Percentiles rank a stretch among this genome's conserved stretches.
These are phyloP conservation scores for Chaetomium sp. DNA, from an alignment of 2,329 filamentous ascomycete genomes.

Conservation along the genomic window DNA sequence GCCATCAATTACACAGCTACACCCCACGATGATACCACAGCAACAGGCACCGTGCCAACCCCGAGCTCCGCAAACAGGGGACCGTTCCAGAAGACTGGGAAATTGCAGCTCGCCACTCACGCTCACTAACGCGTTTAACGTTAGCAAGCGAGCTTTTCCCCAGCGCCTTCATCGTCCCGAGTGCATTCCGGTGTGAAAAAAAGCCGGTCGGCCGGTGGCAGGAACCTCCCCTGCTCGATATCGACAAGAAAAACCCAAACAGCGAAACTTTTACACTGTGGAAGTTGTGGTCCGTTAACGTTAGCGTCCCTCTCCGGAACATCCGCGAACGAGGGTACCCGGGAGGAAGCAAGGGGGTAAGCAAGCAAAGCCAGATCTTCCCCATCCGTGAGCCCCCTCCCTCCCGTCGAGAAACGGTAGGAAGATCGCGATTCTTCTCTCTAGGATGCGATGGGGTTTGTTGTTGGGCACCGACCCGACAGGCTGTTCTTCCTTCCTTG, in stretches of 20 bases:
- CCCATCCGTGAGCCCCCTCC: too few relatives aligned
- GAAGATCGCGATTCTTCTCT: too few relatives aligned
- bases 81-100: conserved; percentile 6
- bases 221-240: conserved; percentile 2
- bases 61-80: background rate
- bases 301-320: background rate
- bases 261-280: too few relatives aligned
- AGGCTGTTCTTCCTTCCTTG: too few relatives aligned
- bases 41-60: background rate
- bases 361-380: too few relatives aligned
- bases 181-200: background rate
- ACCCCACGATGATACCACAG: background rate
- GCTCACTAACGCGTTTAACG: background rate
- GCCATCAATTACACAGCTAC: background rate
- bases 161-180: background rate
- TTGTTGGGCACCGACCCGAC: too few relatives aligned
- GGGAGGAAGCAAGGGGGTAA: too few relatives aligned
- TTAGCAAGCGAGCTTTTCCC: too few relatives aligned
- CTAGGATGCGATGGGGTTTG: too few relatives aligned
- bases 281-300: too few relatives aligned
- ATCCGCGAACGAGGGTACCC: background rate
- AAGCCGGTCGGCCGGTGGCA: background rate
- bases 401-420: too few relatives aligned
- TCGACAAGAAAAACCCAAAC: too few relatives aligned
- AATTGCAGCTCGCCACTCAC: conserved; percentile 8